These are phyloP conservation scores for Picochlorum sp. DNA, from an alignment of 139 green algal species.

Conservation along the genomic window DNA sequence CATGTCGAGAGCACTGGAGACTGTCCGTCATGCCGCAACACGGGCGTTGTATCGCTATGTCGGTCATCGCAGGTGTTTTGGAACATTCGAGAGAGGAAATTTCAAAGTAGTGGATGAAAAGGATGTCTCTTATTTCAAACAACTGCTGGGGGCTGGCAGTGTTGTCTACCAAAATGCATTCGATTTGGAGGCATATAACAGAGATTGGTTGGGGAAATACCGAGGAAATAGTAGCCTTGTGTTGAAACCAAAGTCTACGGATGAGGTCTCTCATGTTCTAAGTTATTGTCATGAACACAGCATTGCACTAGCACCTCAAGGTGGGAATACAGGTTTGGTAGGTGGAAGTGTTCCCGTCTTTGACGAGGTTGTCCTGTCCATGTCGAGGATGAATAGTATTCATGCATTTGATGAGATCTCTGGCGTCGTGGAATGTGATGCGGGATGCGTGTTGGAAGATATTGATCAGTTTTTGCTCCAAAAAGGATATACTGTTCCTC, in stretches of 20 bases:
- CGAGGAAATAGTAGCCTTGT: conserved; percentile 41
- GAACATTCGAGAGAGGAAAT: background rate
- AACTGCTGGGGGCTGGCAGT: background rate
- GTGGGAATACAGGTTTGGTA: conserved; percentile 93
- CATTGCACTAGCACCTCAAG: conserved; percentile 89
- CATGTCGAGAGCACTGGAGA: background rate
- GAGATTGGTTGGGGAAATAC: conserved; percentile 91
- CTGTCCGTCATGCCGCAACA: background rate
- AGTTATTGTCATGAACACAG: conserved; percentile 57
- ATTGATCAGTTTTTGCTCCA: conserved; percentile 55
- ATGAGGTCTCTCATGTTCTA: conserved; percentile 70
- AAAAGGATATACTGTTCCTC: conserved; percentile 71
- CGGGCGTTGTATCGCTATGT: background rate
- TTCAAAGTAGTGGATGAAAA: background rate
- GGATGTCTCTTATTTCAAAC: conserved; percentile 7
- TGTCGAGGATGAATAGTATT: conserved; percentile 59
- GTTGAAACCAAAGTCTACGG: conserved; percentile 46
- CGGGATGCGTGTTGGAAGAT: conserved; percentile 73
- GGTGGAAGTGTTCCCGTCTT: conserved; percentile 79
- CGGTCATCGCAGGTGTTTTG: background rate
- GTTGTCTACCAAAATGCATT: conserved; percentile 2
- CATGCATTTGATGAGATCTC: conserved; percentile 51
- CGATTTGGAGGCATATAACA: conserved; percentile 16
- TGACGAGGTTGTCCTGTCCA: conserved; percentile 82
- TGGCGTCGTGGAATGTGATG: conserved; percentile 62